Evolutionary conservation across 2,329 filamentous ascomycete genomes (phyloP), one percentile per base, ranked within the genome.

Genomic region (Eutypella sp.): DNA sequence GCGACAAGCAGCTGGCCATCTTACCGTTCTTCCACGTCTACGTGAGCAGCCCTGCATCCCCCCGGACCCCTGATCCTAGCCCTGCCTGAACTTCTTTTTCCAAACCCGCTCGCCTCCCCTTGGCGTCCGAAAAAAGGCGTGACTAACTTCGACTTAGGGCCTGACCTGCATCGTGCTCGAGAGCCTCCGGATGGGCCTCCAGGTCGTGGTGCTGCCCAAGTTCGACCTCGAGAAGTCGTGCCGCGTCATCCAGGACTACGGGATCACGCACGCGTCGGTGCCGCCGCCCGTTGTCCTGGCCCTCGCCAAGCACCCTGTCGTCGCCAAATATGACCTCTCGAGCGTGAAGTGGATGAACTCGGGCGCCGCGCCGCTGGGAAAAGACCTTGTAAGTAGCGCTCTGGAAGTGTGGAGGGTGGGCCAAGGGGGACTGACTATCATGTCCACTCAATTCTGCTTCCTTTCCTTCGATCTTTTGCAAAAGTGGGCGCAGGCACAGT

Each of bases 21-120:
- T 67, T 96, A 10, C 91, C 91, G 0, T 93, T 96, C 65, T 96
- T 90, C 68, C 90, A 96, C 62, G 91, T 95, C 51, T 96, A 95
- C 60, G 89, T 86, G 67, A 54, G 79, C 59, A 5, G n/a, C 10
- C 22, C 1, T 39, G 19, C n/a, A 10, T 11, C 11, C 15, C 15
- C 9, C 25, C 41, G 13, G 18, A 27, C 8, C 10, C 33, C 29
- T 23, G 10, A 18, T 15, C 16, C 36, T 41, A n/a, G n/a, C n/a
- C n/a, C n/a, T n/a, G n/a, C n/a, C n/a, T n/a, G n/a, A n/a, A n/a
- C n/a, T n/a, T n/a, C n/a, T n/a, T n/a, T n/a, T n/a, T n/a, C n/a
- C n/a, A n/a, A n/a, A n/a, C n/a, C n/a, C n/a, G n/a, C n/a, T n/a
- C n/a, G n/a, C n/a, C n/a, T n/a, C n/a, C n/a, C n/a, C n/a, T n/a